Percentiles rank a stretch among this genome's conserved stretches.
Conservation (phyloP, 1,139 yeast species). For the Hyphopichia burtonii region DNA sequence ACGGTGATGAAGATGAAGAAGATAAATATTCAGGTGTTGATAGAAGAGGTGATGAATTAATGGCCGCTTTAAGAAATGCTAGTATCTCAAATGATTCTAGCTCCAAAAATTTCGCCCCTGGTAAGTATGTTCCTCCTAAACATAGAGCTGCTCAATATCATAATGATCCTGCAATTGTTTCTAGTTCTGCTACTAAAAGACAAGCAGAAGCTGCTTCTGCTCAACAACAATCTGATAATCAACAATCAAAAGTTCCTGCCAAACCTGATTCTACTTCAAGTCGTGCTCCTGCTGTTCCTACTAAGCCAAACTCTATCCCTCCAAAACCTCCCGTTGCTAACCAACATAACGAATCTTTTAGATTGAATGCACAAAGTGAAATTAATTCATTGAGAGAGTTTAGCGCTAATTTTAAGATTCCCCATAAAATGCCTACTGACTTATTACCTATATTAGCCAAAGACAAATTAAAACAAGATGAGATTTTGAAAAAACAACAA, state of each 20-base stretch:
- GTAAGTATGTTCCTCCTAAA: constrained; percentile 61
- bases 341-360: constrained; percentile 37
- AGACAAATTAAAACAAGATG: constrained; percentile 64
- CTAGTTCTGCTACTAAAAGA: constrained; percentile 42
- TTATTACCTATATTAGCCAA: constrained; percentile 73
- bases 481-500: constrained; percentile 44
- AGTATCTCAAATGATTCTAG: constrained; percentile 14
- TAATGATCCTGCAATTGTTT: constrained; percentile 76
- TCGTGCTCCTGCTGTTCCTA: constrained; percentile 10
- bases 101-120: constrained; percentile 12
- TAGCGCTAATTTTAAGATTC: constrained; percentile 78
- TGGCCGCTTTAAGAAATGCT: constrained; percentile 55
- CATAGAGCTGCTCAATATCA: constrained; percentile 64
- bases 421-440: constrained; percentile 72
- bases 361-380: constrained; percentile 60
- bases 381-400: constrained; percentile 80
- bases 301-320: constrained; percentile 32
- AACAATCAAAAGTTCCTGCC: neutral
- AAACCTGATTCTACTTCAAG: constrained; percentile 1
- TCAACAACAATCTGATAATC: constrained; percentile 1
- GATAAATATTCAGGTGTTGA: constrained; percentile 93
- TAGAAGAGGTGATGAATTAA: constrained; percentile 59
- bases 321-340: constrained; percentile 29
- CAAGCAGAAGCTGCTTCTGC: neutral
- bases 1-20: constrained; percentile 84